Evolutionary conservation across 2,329 filamentous ascomycete species (phyloP).

Genomic region (Penicillium vulpinum): DNA sequence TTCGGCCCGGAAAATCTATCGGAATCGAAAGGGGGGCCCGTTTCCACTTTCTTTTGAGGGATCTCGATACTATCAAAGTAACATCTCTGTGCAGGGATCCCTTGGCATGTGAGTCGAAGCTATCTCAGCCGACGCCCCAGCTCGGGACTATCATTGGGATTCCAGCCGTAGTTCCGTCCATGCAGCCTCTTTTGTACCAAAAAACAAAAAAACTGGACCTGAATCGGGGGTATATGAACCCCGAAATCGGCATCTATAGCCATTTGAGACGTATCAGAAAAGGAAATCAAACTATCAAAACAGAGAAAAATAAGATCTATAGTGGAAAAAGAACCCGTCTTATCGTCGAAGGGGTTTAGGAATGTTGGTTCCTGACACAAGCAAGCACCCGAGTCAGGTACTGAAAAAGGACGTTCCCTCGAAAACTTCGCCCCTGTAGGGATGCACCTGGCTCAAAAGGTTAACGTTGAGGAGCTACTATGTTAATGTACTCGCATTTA

Average conservation of each 20-base stretch:
- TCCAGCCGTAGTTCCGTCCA: slow-evolving; percentile 15
- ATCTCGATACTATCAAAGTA: not conserved
- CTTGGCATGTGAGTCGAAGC: slow-evolving; percentile 24
- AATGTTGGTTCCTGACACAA: slow-evolving; percentile 19
- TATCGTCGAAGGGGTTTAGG: not conserved
- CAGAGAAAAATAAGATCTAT: not conserved
- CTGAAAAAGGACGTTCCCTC: slow-evolving; percentile 10
- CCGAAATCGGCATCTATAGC: not conserved
- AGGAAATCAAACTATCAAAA: not conserved
- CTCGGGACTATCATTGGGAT: slow-evolving; percentile 22
- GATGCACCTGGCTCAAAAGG: slow-evolving; percentile 28
- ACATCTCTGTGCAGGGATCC: slow-evolving; percentile 15
- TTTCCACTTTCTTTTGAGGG: slow-evolving; percentile 5
- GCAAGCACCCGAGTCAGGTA: slow-evolving; percentile 8
- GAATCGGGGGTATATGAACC: not conserved
- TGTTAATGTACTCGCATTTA: slow-evolving; percentile 7
- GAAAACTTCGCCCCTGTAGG: slow-evolving; percentile 14
- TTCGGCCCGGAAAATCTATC: slow-evolving; percentile 3
- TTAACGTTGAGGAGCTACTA: slow-evolving; percentile 18
- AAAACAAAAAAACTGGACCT: too few species aligned
- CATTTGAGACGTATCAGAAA: slow-evolving; percentile 1
- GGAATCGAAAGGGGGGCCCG: slow-evolving; percentile 8
- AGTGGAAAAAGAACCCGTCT: slow-evolving; percentile 4
- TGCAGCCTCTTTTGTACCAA: slow-evolving; percentile 1
- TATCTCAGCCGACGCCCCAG: slow-evolving; percentile 23